phyloP scores from a whole-genome alignment of 305 asterid species.

The Fraxinus paxiana region DNA sequence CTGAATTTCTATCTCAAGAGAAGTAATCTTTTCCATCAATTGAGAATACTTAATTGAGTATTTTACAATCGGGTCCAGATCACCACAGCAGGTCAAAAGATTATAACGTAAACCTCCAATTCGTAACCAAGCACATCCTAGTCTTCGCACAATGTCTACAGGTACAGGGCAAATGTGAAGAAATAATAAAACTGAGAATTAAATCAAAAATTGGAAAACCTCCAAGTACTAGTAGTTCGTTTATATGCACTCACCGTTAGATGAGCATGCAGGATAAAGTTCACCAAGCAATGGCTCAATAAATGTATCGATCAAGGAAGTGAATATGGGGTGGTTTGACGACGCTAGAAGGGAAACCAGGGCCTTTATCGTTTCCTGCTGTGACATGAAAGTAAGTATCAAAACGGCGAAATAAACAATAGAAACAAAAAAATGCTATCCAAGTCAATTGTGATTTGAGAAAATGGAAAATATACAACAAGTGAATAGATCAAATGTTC shows the following conservation, averaged over 20 bases:
- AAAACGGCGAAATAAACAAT: not conserved
- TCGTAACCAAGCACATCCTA: conserved; percentile 59
- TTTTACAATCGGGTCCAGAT: conserved; percentile 78
- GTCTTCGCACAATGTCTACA: conserved; percentile 36
- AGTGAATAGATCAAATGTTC: not conserved
- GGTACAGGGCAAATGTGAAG: conserved; percentile 2
- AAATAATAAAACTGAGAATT: not conserved
- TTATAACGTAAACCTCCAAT: conserved; percentile 73
- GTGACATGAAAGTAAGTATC: conserved; percentile 24
- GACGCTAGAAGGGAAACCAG: conserved; percentile 58
- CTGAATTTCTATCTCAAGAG: conserved; percentile 72
- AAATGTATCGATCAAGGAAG: conserved; percentile 49
- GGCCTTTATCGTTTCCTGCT: conserved; percentile 36
- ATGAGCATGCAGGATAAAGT: conserved; percentile 41
- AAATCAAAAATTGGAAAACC: not conserved
- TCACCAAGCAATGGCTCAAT: conserved; percentile 61
- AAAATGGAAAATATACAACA: conserved; percentile 15
- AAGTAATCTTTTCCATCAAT: conserved; percentile 59
- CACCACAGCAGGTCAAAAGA: conserved; percentile 63
- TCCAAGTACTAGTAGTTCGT: not conserved
- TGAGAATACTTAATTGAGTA: conserved; percentile 61
- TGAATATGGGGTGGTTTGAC: conserved; percentile 57
- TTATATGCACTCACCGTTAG: conserved; percentile 44
- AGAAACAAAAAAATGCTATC: not conserved
- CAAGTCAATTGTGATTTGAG: conserved; percentile 4